Evolutionary conservation across 345 rosid species (phyloP), one percentile per base, ranked within the genome.

Genomic region (Excoecaria agallocha): DNA sequence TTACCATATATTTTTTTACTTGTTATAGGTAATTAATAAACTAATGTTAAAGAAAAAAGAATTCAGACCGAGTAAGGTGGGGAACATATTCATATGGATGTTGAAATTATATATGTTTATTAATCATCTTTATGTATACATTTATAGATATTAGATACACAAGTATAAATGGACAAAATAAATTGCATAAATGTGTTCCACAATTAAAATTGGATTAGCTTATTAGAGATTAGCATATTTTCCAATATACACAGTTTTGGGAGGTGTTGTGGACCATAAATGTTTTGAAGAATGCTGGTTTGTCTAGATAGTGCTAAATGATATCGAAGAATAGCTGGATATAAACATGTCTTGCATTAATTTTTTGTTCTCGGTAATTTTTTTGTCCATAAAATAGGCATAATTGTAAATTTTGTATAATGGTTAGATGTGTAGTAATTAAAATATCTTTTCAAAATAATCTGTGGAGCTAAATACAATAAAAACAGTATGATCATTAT

Each of bases 41-140:
- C 19, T 13, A 4, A 51, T 51, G 16, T 51, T 15, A 51, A 16
- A 49, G 66, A 57, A 66, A 45, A 48, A 70, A 12, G 74, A 66
- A 19, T 79, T 48, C 71, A 75, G 84, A 80, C 91, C 88, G 74
- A 58, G 64, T 46, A 82, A 78, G 82, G 93, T 89, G 91, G 93
- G 93, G 90, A 87, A 87, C 93, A 87, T 76, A 85, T 80, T 89
- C 82, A 89, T 85, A 51, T 82, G 85, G 55, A 76, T 80, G 86
- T 89, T 84, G 90, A 82, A 85, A 19, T n/a, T 24, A 59, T 2
- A 24, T 59, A 56, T 30, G 30, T 30, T 30, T 30, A 30, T 30
- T 30, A 30, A 30, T 30, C 2, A 30, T 30, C 30, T 30, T 30
- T 52, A 5, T 52, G 6, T 15, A 16, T 52, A 0, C 20, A 16